Base-by-base conservation (phyloP, 2,329 filamentous ascomycete genomes). In the Hirsutella rhossiliensis region DNA sequence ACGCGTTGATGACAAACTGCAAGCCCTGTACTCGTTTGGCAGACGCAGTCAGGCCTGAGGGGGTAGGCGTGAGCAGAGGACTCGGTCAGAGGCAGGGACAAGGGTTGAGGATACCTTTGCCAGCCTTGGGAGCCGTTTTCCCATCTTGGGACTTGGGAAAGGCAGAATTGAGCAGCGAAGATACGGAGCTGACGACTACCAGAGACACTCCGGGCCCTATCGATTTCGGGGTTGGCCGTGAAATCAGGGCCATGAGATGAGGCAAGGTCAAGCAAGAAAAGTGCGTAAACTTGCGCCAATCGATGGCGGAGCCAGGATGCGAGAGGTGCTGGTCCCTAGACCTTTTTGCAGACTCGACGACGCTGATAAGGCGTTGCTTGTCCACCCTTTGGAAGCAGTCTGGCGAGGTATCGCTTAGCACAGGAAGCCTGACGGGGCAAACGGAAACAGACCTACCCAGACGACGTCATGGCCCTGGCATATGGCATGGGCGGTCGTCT, bases 151-250 rank as follows among this genome's bases (percentile, higher is more conserved):
- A 66, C 48, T 79, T 80, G 17, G 85, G 85, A 47, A 94, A 87
- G 29, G 87, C 80, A 43, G 80, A 76, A 51, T 85, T 84, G 46
- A 96, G 71, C 23, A 92, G 69, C 8, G 80, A 78, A 7, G 88
- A 88, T 18, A 94, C 65, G 3, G 82, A 82, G 59, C 94, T 87
- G 50, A 96, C 68, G 12, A 96, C 69, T 32, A 96, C 63, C 1
- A 96, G 68, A 20, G 75, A 72, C 11, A 84, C 82, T 28, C 71
- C 68, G 20, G 60, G 46, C 1, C 83, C 77, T 41, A 88, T 75
- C 47, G 85, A 80, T 11, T 65, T 63, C 2, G 71, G 56, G 1
- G 80, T 77, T n/a, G 84, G 78, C 43, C 80, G 76, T 42, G 80
- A 73, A 38, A 94, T 67, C 28, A 95, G 66, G 11, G 87, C 84